These are phyloP conservation scores for Veloporphyrellus conicus DNA, from an alignment of 1,284 basidiomycete genomes.

Conservation along the genomic window DNA sequence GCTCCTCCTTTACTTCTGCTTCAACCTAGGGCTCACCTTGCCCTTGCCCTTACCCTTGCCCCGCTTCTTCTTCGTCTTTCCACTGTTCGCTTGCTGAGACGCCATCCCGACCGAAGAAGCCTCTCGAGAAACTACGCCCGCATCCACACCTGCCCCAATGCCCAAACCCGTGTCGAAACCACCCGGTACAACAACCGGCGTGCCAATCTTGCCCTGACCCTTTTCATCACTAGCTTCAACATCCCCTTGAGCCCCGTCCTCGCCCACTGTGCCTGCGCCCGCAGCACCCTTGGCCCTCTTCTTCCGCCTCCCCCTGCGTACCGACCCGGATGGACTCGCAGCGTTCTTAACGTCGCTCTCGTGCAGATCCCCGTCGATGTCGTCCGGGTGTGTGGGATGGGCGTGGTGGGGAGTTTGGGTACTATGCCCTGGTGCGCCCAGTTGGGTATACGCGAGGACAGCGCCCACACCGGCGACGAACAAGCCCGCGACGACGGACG, in stretches of 20 bases:
- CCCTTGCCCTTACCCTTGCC: constrained; percentile 20
- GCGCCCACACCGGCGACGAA: constrained; percentile 20
- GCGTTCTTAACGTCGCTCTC: background rate
- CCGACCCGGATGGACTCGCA: background rate
- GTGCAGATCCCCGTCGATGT: background rate
- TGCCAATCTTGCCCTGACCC: background rate
- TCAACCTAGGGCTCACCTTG: constrained; percentile 86
- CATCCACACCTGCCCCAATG: background rate
- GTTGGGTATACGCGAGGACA: constrained; percentile 18
- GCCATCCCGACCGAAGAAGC: constrained; percentile 12
- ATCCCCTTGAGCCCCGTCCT: constrained; percentile 25
- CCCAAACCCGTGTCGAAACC: constrained; percentile 8
- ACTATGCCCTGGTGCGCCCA: background rate
- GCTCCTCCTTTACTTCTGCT: constrained; percentile 78
- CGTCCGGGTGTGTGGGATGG: background rate
- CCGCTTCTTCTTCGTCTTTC: constrained; percentile 13
- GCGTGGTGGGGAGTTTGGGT: background rate
- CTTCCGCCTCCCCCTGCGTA: background rate
- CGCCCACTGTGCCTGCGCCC: too few species aligned
- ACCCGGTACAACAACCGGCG: constrained; percentile 10
- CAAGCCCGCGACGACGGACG: constrained; percentile 18
- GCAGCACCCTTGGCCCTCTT: background rate
- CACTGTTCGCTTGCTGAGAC: constrained; percentile 45
- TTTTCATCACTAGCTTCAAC: background rate
- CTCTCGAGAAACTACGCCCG: background rate